These are phyloP conservation scores for Scheffersomyces insectosa DNA, from an alignment of 1,139 yeast species.

Conservation along the genomic window DNA sequence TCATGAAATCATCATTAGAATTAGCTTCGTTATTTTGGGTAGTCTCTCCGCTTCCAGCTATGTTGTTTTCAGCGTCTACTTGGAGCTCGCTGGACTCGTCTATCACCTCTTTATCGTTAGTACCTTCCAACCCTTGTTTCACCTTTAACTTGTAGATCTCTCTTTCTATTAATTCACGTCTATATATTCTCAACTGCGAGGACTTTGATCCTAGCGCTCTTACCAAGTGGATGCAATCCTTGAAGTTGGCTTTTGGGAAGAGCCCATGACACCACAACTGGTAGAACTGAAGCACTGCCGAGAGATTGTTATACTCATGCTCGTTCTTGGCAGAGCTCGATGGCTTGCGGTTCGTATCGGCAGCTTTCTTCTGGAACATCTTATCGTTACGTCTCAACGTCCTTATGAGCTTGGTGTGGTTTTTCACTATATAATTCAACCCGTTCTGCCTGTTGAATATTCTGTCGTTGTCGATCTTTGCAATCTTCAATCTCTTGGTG, in stretches of 20 bases:
- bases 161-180: constrained; percentile 36
- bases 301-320: constrained; percentile 43
- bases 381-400: constrained; percentile 31
- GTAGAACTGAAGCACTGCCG: constrained; percentile 59
- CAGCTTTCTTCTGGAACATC: constrained; percentile 19
- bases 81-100: not conserved
- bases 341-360: constrained; percentile 5
- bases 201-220: constrained; percentile 36
- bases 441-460: constrained; percentile 48
- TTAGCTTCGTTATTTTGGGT: constrained; percentile 1
- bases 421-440: constrained; percentile 44
- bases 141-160: constrained; percentile 36
- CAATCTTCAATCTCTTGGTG: constrained; percentile 31
- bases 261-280: constrained; percentile 85
- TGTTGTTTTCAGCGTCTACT: constrained; percentile 4
- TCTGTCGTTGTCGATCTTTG: constrained; percentile 52
- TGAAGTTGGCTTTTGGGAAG: constrained; percentile 76
- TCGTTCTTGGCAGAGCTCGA: constrained; percentile 28
- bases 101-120: not conserved
- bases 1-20: constrained; percentile 14
- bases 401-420: constrained; percentile 34
- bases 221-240: constrained; percentile 51
- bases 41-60: not conserved
- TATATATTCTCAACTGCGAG: constrained; percentile 33
- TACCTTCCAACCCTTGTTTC: constrained; percentile 31